Evolutionary conservation across 805 yeast genomes (phyloP).

Genomic region (Wickerhamomyces pijperi): DNA sequence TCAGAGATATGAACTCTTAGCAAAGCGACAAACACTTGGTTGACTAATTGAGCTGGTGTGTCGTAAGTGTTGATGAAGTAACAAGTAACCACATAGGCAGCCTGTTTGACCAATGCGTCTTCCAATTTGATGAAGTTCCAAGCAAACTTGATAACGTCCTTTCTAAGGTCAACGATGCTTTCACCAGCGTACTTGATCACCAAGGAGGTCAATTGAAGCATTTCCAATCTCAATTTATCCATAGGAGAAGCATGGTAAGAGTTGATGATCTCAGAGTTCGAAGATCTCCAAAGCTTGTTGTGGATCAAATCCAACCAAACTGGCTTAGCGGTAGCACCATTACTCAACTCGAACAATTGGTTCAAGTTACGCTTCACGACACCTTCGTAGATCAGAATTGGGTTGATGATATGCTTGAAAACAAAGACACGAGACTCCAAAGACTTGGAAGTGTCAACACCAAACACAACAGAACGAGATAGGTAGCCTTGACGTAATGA

Average conservation of each 20-base stretch:
- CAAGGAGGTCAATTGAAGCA: slow-evolving; percentile 72
- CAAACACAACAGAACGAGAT: slow-evolving; percentile 36
- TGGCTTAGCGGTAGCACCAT: slow-evolving; percentile 21
- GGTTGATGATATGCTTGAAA: slow-evolving; percentile 51
- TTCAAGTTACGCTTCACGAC: slow-evolving; percentile 35
- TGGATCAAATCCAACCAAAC: slow-evolving; percentile 59
- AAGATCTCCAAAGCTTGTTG: slow-evolving; percentile 62
- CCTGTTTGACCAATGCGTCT: slow-evolving; percentile 80
- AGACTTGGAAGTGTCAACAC: slow-evolving; percentile 30
- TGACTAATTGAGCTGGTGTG: slow-evolving; percentile 78
- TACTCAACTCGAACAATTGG: slow-evolving; percentile 31
- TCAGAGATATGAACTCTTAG: slow-evolving; percentile 79
- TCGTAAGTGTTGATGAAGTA: slow-evolving; percentile 81
- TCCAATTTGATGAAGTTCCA: slow-evolving; percentile 91
- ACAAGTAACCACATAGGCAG: slow-evolving; percentile 83
- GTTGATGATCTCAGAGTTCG: slow-evolving; percentile 38
- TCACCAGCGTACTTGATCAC: slow-evolving; percentile 60
- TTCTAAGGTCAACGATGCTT: slow-evolving; percentile 47
- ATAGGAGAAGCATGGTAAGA: slow-evolving; percentile 53
- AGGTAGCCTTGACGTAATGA: slow-evolving; percentile 40
- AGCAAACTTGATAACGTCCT: slow-evolving; percentile 83
- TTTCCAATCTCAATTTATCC: slow-evolving; percentile 66
- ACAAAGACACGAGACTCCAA: slow-evolving; percentile 48
- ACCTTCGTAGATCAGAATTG: slow-evolving; percentile 56
- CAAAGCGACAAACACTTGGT: slow-evolving; percentile 86